Conservation (phyloP, 2,329 filamentous ascomycete genomes). For the Fusarium austroafricanum region DNA sequence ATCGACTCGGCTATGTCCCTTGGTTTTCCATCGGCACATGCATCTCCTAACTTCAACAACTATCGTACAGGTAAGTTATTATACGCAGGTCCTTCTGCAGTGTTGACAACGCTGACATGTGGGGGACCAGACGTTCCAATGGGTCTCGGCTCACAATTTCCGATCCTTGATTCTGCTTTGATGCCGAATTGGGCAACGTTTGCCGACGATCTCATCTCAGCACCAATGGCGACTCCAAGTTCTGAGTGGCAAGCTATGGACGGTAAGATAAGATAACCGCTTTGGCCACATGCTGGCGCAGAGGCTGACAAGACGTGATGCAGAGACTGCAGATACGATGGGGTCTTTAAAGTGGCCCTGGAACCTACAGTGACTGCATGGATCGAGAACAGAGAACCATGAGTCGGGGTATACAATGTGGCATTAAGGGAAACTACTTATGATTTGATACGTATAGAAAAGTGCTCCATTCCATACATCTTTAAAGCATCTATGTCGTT, state of each 20-base stretch:
- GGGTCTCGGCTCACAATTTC: background rate
- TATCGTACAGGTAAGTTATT: too few species aligned
- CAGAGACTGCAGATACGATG: slow-evolving; percentile 4
- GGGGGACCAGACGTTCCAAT: background rate
- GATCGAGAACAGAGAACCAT: too few species aligned
- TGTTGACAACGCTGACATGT: too few species aligned
- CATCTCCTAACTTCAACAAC: background rate
- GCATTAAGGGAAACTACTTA: too few species aligned
- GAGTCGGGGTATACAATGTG: too few species aligned
- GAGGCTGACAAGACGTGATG: background rate
- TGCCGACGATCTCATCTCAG: slow-evolving; percentile 3
- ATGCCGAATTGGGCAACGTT: slow-evolving; percentile 10
- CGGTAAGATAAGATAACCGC: slow-evolving; percentile 4
- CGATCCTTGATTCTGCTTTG: background rate
- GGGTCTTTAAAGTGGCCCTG: slow-evolving; percentile 5
- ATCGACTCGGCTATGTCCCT: background rate
- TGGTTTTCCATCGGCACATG: background rate
- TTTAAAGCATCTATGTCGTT: too few species aligned
- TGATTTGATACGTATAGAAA: too few species aligned
- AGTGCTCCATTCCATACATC: too few species aligned
- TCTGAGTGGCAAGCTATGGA: slow-evolving; percentile 13
- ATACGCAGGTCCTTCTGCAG: too few species aligned
- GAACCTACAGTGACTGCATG: slow-evolving; percentile 2
- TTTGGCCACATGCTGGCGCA: too few species aligned
- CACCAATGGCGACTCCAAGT: background rate